Conservation (phyloP, 805 yeast species). For the baker's yeast (Saccharomyces cerevisiae) region DNA sequence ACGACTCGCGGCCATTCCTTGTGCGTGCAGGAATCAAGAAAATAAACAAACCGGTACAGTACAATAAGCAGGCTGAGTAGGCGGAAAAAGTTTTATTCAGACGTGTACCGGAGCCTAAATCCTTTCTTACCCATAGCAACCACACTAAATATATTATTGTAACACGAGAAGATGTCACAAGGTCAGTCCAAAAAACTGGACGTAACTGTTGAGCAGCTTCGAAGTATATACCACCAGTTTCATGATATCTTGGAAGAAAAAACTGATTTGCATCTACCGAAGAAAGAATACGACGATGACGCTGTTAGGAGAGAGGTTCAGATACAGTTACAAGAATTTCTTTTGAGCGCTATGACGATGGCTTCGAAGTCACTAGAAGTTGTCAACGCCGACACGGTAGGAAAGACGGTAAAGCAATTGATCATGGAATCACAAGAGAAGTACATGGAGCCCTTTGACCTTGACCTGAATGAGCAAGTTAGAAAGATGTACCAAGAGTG, state of each 20-base stretch:
- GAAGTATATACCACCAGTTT: constrained; percentile 24
- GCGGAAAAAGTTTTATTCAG: neutral
- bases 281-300: constrained; percentile 6
- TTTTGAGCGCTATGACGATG: constrained; percentile 38
- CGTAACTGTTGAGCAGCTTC: constrained; percentile 22
- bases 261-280: constrained; percentile 15
- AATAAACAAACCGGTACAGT: neutral
- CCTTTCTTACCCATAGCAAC: neutral
- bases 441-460: constrained; percentile 62
- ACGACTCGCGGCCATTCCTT: neutral
- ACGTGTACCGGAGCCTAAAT: neutral
- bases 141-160: neutral
- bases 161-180: neutral
- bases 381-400: constrained; percentile 42
- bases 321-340: constrained; percentile 18
- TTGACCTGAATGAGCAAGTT: constrained; percentile 50
- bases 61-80: neutral
- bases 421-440: constrained; percentile 15
- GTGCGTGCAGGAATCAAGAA: neutral
- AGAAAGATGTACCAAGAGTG: constrained; percentile 49
- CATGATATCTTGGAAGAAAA: constrained; percentile 19
- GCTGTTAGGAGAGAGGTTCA: constrained; percentile 17
- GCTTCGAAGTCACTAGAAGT: constrained; percentile 48
- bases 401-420: constrained; percentile 16
- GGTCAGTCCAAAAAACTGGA: constrained; percentile 10